phyloP scores from a whole-genome alignment of 2,329 filamentous ascomycete genomes.

The Paradendryphiella salina region DNA sequence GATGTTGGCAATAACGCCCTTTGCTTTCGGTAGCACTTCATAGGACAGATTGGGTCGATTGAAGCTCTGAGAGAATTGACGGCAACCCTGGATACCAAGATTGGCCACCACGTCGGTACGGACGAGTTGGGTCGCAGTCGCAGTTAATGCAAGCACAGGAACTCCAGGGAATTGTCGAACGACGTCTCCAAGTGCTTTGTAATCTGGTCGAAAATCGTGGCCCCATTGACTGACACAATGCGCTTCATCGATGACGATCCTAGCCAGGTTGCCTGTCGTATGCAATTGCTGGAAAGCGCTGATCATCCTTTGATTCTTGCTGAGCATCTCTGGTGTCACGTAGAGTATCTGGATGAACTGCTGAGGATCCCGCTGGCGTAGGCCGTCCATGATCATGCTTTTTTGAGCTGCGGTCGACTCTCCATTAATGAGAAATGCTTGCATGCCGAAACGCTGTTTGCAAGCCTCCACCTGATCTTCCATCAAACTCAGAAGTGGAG shows the following conservation, averaged over 20 bases:
- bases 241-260: slow-evolving; percentile 97
- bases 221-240: slow-evolving; percentile 99
- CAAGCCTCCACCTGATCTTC: slow-evolving; percentile 86
- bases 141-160: slow-evolving; percentile 91
- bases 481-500: slow-evolving; percentile 92
- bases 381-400: slow-evolving; percentile 64
- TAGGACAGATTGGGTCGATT: slow-evolving; percentile 95
- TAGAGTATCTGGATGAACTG: slow-evolving; percentile 84
- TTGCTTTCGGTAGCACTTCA: slow-evolving; percentile 74
- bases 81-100: slow-evolving; percentile 76
- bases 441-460: slow-evolving; percentile 71
- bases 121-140: slow-evolving; percentile 91
- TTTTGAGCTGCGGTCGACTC: slow-evolving; percentile 68
- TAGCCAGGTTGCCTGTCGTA: slow-evolving; percentile 71
- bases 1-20: slow-evolving; percentile 59
- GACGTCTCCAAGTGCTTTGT: slow-evolving; percentile 80
- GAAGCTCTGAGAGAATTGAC: slow-evolving; percentile 88
- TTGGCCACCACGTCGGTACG: slow-evolving; percentile 91
- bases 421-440: slow-evolving; percentile 80
- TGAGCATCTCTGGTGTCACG: slow-evolving; percentile 95
- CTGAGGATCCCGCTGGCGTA: slow-evolving; percentile 68
- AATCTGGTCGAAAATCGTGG: slow-evolving; percentile 95
- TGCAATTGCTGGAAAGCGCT: slow-evolving; percentile 70
- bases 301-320: slow-evolving; percentile 72
- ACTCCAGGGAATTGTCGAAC: slow-evolving; percentile 73